Conservation (phyloP, 192 early-diverging fungal species). For the Rhizophagus clarus region DNA sequence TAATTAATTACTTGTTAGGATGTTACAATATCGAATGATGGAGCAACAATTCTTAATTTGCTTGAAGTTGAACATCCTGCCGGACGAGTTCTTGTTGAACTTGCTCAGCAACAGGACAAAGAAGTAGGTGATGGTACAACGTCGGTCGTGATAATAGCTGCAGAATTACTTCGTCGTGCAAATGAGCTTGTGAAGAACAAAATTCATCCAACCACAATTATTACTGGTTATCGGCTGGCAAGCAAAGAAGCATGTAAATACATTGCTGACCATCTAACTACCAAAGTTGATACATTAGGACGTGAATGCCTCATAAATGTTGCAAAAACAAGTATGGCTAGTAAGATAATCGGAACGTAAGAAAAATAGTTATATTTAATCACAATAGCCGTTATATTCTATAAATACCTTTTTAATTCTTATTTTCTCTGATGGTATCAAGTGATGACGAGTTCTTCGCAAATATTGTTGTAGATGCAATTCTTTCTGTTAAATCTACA, state of each 20-base stretch:
- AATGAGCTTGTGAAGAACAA: conserved; percentile 99
- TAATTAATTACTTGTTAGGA: conserved; percentile 59
- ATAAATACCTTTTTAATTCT: background rate
- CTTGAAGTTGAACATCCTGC: conserved; percentile 99
- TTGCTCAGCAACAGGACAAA: conserved; percentile 99
- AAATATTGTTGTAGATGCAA: conserved; percentile 91
- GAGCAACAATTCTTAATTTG: conserved; percentile 95
- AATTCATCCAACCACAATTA: conserved; percentile 99
- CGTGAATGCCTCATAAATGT: conserved; percentile 92
- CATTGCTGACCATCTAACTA: conserved; percentile 94
- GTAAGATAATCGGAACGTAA: conserved; percentile 96
- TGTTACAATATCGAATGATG: conserved; percentile 99
- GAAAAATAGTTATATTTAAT: conserved; percentile 29
- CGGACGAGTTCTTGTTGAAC: conserved; percentile 93
- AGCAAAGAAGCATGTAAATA: conserved; percentile 98
- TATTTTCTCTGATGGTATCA: background rate
- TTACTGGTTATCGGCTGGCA: conserved; percentile 95
- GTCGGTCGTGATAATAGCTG: conserved; percentile 98
- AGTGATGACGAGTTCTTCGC: conserved; percentile 97
- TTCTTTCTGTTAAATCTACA: conserved; percentile 88
- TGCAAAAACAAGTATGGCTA: conserved; percentile 97
- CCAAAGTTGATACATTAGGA: conserved; percentile 92
- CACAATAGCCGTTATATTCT: background rate
- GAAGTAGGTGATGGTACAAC: conserved; percentile 99
- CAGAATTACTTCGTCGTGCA: conserved; percentile 92